These are phyloP conservation scores for Penicillium sp. DNA, from an alignment of 2,329 filamentous ascomycete species.

Conservation along the genomic window DNA sequence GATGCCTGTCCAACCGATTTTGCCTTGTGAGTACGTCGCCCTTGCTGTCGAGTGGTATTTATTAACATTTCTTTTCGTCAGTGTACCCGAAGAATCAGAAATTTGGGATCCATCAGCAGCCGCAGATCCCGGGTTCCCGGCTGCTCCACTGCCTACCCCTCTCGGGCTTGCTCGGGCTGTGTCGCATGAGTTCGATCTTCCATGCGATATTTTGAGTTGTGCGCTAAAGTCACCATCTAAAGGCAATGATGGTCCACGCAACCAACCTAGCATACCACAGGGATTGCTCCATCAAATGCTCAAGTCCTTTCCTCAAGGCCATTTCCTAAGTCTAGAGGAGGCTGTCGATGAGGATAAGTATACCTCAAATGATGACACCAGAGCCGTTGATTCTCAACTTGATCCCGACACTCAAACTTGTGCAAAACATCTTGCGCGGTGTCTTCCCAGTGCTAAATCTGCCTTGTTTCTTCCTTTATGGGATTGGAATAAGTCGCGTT, in stretches of 20 bases:
- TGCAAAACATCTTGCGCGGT: conserved; percentile 11
- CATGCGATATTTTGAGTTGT: conserved; percentile 17
- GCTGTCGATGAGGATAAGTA: neutral
- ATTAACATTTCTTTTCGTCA: neutral
- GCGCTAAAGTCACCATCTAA: neutral
- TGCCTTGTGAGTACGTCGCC: conserved; percentile 11
- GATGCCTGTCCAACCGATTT: conserved; percentile 20
- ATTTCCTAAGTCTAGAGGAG: conserved; percentile 15
- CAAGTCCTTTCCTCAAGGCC: conserved; percentile 19
- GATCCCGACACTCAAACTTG: neutral
- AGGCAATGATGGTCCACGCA: neutral
- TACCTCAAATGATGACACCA: neutral
- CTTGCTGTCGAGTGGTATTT: neutral
- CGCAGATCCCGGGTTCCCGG: neutral
- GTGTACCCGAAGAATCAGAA: conserved; percentile 8
- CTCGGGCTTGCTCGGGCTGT: neutral
- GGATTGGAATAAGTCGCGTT: conserved; percentile 34
- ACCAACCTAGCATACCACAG: conserved; percentile 6
- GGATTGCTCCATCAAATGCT: conserved; percentile 14
- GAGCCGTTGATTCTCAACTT: neutral
- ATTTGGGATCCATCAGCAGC: conserved; percentile 18
- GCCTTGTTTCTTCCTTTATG: conserved; percentile 33
- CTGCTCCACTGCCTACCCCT: neutral
- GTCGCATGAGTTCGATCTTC: conserved; percentile 9
- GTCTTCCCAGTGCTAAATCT: conserved; percentile 24